phyloP scores from a whole-genome alignment of 768 basidiomycete species.

The Termitomyces sp. region DNA sequence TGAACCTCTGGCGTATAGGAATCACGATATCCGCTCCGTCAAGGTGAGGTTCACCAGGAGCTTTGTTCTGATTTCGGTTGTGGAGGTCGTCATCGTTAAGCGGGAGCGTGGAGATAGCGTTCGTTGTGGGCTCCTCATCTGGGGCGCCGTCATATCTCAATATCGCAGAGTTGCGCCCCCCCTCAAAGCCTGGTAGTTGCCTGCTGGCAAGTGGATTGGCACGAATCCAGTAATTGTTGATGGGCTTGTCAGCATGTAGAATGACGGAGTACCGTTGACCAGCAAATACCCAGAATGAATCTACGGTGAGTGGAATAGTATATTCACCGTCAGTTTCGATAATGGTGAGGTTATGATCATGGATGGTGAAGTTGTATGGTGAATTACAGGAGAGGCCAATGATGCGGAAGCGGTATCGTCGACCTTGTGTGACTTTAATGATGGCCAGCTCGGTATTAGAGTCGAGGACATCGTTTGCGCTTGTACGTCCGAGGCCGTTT shows the following conservation, averaged over 20 bases:
- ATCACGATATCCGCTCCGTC: background rate
- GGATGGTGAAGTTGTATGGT: slow-evolving; percentile 40
- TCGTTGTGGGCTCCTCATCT: background rate
- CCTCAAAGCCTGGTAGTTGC: background rate
- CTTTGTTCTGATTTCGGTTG: no score
- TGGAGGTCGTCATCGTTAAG: background rate
- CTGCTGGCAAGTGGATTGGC: slow-evolving; percentile 9
- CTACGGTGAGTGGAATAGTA: slow-evolving; percentile 36
- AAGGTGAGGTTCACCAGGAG: background rate
- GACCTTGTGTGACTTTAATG: slow-evolving; percentile 26
- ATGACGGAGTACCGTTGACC: slow-evolving; percentile 30
- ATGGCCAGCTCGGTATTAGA: slow-evolving; percentile 28
- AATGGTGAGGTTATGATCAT: slow-evolving; percentile 39
- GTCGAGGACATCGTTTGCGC: slow-evolving; percentile 15
- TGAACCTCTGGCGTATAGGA: no score
- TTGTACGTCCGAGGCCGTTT: slow-evolving; percentile 37
- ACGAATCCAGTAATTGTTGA: slow-evolving; percentile 50
- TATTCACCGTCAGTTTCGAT: slow-evolving; percentile 49
- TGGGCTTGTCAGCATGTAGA: slow-evolving; percentile 34
- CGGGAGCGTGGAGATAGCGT: background rate
- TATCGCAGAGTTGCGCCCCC: background rate
- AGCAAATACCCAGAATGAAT: slow-evolving; percentile 21
- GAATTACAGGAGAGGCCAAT: slow-evolving; percentile 28
- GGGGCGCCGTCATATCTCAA: background rate
- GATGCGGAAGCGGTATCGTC: slow-evolving; percentile 33